Conservation (phyloP, 108 stramenopile genomes). For the Seminavis robusta region DNA sequence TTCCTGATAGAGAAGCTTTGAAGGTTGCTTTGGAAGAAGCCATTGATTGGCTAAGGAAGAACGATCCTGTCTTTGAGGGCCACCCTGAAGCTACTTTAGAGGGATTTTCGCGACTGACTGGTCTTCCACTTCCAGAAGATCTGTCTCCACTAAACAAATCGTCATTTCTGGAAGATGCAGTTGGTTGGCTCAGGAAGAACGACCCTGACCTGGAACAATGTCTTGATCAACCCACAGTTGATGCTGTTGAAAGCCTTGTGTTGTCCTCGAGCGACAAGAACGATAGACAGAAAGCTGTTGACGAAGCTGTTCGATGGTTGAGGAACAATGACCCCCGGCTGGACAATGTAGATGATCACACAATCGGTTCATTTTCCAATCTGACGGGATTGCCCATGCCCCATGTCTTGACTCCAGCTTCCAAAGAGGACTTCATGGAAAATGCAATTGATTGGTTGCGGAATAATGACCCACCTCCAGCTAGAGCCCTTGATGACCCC, state of each 20-base stretch:
- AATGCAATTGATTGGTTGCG: slow-evolving; percentile 29
- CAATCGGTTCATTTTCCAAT: background rate
- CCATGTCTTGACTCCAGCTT: background rate
- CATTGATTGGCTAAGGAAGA: slow-evolving; percentile 20
- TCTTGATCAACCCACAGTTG: background rate
- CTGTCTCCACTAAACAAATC: no score
- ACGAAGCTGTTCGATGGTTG: slow-evolving; percentile 10
- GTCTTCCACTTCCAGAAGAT: background rate
- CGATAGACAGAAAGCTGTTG: slow-evolving; percentile 6
- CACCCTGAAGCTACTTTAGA: background rate
- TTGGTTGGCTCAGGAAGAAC: slow-evolving; percentile 7
- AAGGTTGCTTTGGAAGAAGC: slow-evolving; percentile 16
- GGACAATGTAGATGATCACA: slow-evolving; percentile 1
- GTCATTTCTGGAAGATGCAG: slow-evolving; percentile 3
- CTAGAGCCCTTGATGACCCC: slow-evolving; percentile 6
- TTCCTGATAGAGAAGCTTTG: background rate
- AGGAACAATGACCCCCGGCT: slow-evolving; percentile 1
- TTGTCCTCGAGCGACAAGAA: no score
- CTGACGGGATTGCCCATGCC: background rate
- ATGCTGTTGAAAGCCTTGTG: background rate
- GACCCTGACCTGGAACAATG: background rate
- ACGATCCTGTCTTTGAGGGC: slow-evolving; percentile 8
- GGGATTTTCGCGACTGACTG: slow-evolving; percentile 1
- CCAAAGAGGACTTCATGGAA: slow-evolving; percentile 11
- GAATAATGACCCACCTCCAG: slow-evolving; percentile 7